Evolutionary conservation across 768 basidiomycete genomes (phyloP).

Genomic region (Floccularia luteovirens): DNA sequence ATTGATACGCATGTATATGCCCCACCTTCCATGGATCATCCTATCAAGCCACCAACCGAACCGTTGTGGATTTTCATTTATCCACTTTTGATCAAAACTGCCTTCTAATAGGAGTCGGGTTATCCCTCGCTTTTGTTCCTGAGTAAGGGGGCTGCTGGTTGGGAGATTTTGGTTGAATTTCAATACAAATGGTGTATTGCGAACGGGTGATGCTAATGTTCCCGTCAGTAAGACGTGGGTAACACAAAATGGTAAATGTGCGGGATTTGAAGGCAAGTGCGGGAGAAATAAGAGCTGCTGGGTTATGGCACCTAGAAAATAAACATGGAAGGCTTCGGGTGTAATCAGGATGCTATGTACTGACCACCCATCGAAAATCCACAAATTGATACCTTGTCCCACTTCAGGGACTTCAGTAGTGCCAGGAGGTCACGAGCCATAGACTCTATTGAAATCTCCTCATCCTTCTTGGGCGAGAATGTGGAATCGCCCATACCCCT

Average conservation of each 20-base stretch:
- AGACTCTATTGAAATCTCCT: conserved; percentile 34
- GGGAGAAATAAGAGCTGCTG: conserved; percentile 39
- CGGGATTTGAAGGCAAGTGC: conserved; percentile 24
- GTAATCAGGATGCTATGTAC: too few species aligned
- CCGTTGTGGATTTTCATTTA: conserved; percentile 12
- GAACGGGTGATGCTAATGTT: conserved; percentile 14
- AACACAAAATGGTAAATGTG: conserved; percentile 27
- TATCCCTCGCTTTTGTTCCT: conserved; percentile 21
- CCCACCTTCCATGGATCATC: conserved; percentile 16
- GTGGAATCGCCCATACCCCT: conserved; percentile 42
- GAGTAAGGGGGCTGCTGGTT: conserved; percentile 12
- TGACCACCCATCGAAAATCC: conserved; percentile 48
- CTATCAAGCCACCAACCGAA: conserved; percentile 16
- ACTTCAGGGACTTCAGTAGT: conserved; percentile 27
- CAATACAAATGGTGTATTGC: conserved; percentile 17
- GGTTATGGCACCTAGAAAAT: conserved; percentile 26
- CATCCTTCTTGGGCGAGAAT: conserved; percentile 19
- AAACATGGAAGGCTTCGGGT: too few species aligned
- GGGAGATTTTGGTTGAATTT: conserved; percentile 8
- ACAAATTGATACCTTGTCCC: conserved; percentile 34
- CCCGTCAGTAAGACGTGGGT: conserved; percentile 33
- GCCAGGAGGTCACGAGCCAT: conserved; percentile 36
- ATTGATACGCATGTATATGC: background rate
- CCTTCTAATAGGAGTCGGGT: conserved; percentile 18
- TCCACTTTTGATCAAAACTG: conserved; percentile 26